Base-by-base conservation (phyloP, 2,329 filamentous ascomycete species). In the Cadophora malorum region DNA sequence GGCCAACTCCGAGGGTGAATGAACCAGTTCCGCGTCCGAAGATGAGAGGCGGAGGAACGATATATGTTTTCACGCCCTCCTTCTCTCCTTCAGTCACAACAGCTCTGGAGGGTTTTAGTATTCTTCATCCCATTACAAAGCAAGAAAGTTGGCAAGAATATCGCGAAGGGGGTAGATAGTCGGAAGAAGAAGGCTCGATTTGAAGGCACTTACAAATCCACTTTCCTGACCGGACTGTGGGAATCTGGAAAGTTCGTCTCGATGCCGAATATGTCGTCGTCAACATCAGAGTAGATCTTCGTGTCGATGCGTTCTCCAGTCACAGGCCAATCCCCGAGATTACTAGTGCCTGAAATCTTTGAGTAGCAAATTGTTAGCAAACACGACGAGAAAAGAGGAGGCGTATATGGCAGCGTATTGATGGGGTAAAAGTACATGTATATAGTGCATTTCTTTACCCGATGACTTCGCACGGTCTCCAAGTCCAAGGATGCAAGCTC, bases 41-140 rank as follows among this genome's bases (percentile, higher is more conserved):
- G 58, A 86, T 83, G 3, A 79, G 79, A 0, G 82, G 82, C 0
- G 79, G 76, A 79, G 83, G 83, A 55, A 86, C 76, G 58, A 84
- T 78, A 55, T 81, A 76, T 0, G 83, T 83, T 66, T 80, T 80
- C 1, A 87, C 80, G 3, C 79, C 78, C 0, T 77, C 55, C 21
- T 77, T 74, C 19, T 81, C 69, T 1, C 82, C 81, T 0, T 74
- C 73, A 6, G 81, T 77, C 0, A 84, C 71, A 14, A 84, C 80
- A 3, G 75, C 74, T 7, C 41, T 45, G 10, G 41, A 12, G 41
- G 14, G 3, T 5, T 16, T 45, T 19, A 45, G 41, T 45, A 45
- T 45, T 45, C 16, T 10, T 19, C 41, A 19, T 16, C 4, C 41
- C 16, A 14, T 5, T 16, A 3, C 14, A 14, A 28, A 45, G 41